A percentile compares a stretch with the other conserved stretches of the same genome.
Conservation (phyloP, 2,329 filamentous ascomycete genomes). For the Fusarium sp. region DNA sequence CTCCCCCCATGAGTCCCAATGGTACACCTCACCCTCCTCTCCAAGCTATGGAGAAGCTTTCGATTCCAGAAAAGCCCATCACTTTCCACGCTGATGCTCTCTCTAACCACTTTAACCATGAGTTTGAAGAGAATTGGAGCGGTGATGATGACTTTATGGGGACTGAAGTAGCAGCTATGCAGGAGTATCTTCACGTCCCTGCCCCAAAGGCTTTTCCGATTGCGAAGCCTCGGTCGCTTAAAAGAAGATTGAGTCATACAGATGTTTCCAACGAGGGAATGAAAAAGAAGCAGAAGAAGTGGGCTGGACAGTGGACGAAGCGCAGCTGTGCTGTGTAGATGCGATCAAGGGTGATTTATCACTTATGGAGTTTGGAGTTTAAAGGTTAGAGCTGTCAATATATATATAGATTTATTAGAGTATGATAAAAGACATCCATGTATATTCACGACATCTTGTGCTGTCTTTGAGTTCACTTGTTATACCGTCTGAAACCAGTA, state of each 20-base stretch:
- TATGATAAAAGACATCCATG: neutral
- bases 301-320: neutral
- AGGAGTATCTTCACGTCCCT: neutral
- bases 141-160: neutral
- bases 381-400: neutral
- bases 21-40: neutral
- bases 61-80: neutral
- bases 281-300: too few species aligned
- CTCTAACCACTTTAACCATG: neutral
- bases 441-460: too few species aligned
- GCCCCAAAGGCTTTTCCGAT: neutral
- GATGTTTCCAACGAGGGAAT: neutral
- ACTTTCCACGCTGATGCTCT: neutral
- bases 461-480: neutral
- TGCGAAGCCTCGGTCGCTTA: neutral
- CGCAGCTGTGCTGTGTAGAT: neutral
- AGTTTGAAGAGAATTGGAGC: neutral
- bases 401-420: too few species aligned
- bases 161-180: neutral
- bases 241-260: neutral
- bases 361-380: neutral
- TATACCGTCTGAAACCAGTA: constrained; percentile 35
- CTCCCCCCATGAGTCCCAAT: neutral
- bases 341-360: neutral
- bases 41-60: neutral